Percentiles rank a stretch among this genome's conserved stretches.
Conservation (phyloP, 768 basidiomycete species). For the Mycena latifolia region DNA sequence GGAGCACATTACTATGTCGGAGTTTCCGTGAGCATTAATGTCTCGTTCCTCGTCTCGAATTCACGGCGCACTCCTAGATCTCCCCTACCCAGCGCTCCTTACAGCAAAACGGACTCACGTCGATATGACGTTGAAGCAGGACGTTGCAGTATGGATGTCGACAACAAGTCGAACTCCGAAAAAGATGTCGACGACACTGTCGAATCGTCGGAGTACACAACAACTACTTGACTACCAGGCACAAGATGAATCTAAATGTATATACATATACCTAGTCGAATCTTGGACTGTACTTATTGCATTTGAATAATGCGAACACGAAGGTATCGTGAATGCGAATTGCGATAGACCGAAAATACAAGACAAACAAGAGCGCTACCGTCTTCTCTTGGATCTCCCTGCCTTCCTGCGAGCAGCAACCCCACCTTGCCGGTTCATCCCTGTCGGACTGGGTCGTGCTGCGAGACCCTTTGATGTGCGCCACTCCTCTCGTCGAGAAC, state of each 20-base stretch:
- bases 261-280: constrained; percentile 15
- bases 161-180: constrained; percentile 15
- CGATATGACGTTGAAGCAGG: constrained; percentile 30
- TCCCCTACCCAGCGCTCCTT: constrained; percentile 7
- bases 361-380: constrained; percentile 52
- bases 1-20: constrained; percentile 71
- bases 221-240: constrained; percentile 13
- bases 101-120: constrained; percentile 24
- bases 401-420: constrained; percentile 72
- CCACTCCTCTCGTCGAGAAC: constrained; percentile 86
- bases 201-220: constrained; percentile 26
- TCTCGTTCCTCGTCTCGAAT: not conserved
- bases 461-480: constrained; percentile 81
- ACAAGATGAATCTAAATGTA: constrained; percentile 1
- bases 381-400: constrained; percentile 78
- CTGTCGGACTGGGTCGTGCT: constrained; percentile 60
- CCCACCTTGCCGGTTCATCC: constrained; percentile 78
- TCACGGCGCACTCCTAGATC: not conserved
- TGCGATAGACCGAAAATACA: constrained; percentile 6
- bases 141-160: constrained; percentile 12
- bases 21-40: constrained; percentile 57
- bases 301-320: not conserved
- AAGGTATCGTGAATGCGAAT: constrained; percentile 5
- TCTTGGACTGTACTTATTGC: not conserved
- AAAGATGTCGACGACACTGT: constrained; percentile 19